Conservation (phyloP, 768 basidiomycete genomes). For the Phaffia tasmanica region DNA sequence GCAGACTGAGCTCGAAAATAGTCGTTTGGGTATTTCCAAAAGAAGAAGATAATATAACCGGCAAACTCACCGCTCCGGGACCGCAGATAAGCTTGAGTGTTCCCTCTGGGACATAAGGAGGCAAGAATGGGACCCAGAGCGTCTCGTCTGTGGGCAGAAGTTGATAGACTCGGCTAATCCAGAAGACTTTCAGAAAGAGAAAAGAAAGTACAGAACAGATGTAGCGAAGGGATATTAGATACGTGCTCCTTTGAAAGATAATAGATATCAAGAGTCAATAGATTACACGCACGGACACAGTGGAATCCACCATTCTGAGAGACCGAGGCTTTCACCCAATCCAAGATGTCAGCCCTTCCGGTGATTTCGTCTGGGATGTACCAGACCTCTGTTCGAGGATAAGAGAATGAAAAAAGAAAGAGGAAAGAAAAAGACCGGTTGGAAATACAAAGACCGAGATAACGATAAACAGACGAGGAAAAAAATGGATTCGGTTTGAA, state of each 20-base stretch:
- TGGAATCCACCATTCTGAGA: constrained; percentile 1
- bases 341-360: neutral
- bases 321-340: constrained; percentile 2
- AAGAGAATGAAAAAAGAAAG: too few species aligned
- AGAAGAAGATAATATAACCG: neutral
- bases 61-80: constrained; percentile 11
- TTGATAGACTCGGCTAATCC: neutral
- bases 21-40: too few species aligned
- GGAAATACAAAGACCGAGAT: neutral
- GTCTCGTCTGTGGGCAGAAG: constrained; percentile 11
- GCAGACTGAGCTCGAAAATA: too few species aligned
- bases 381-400: neutral
- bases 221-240: neutral
- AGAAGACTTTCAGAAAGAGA: constrained; percentile 15
- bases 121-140: constrained; percentile 11
- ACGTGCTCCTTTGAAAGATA: too few species aligned
- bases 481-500: too few species aligned
- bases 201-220: neutral
- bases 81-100: constrained; percentile 14
- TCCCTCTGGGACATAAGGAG: constrained; percentile 10
- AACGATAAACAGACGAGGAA: neutral
- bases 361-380: constrained; percentile 6
- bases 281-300: constrained; percentile 4
- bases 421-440: neutral
- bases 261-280: neutral